phyloP scores from a whole-genome alignment of 2,329 filamentous ascomycete species.

The Chaetomiaceae sp. region DNA sequence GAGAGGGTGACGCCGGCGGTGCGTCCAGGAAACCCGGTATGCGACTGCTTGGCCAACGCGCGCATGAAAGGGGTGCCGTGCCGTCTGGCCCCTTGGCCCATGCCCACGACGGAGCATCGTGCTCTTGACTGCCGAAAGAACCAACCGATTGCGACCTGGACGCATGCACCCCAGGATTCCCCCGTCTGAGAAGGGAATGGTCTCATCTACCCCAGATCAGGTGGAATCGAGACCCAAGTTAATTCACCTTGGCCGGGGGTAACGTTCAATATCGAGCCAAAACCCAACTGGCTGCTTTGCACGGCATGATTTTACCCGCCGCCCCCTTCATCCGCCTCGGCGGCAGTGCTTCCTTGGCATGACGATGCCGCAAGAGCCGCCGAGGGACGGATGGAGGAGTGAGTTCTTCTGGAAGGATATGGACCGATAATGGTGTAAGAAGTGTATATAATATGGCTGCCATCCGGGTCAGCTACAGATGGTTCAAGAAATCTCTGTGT shows the following conservation, averaged over 20 bases:
- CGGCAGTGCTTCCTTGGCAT: slow-evolving; percentile 18
- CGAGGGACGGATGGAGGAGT: background rate
- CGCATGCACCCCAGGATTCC: slow-evolving; percentile 17
- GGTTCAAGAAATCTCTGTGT: background rate
- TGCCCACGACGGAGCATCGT: too few species aligned
- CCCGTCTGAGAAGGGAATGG: background rate
- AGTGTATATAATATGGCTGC: slow-evolving; percentile 1
- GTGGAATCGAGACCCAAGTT: slow-evolving; percentile 6
- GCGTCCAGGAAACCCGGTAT: too few species aligned
- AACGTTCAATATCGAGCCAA: slow-evolving; percentile 11
- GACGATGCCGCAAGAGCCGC: slow-evolving; percentile 4
- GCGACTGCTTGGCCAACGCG: too few species aligned
- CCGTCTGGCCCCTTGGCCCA: too few species aligned
- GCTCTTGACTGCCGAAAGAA: background rate
- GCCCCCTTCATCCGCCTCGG: slow-evolving; percentile 20
- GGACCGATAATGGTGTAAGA: background rate
- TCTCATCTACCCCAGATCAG: slow-evolving; percentile 22
- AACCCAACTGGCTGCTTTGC: slow-evolving; percentile 17
- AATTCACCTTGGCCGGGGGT: background rate
- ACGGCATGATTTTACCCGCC: slow-evolving; percentile 21
- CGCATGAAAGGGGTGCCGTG: too few species aligned
- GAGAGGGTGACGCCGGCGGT: too few species aligned
- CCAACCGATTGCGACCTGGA: too few species aligned
- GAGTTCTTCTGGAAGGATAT: too few species aligned
- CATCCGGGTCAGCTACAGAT: background rate